Percentiles rank a stretch among this genome's conserved stretches.
Conservation (phyloP, 306 rosid species). For the Trifolium repens region DNA sequence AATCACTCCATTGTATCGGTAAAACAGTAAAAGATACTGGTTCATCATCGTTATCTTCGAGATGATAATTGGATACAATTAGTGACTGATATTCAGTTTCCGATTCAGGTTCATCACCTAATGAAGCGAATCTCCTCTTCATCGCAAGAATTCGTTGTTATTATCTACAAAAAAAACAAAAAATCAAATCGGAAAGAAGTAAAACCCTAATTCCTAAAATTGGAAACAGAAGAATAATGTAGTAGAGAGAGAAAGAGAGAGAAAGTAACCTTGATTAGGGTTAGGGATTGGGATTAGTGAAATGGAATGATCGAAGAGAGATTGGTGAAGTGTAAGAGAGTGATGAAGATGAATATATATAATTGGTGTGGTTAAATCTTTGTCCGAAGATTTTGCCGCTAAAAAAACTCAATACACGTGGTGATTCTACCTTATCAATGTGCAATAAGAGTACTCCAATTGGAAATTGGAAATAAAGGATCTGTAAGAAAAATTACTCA, state of each 20-base stretch:
- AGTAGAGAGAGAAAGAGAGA: background rate
- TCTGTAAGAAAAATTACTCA: no score
- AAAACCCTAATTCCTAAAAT: background rate
- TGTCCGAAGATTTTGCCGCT: background rate
- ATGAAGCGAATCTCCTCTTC: slow-evolving; percentile 35
- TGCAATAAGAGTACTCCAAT: no score
- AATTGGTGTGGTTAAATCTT: no score
- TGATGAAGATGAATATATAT: background rate
- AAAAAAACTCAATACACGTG: no score
- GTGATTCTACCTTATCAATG: no score
- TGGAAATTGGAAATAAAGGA: no score
- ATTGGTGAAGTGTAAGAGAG: background rate
- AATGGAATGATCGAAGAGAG: background rate
- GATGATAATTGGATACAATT: slow-evolving; percentile 66
- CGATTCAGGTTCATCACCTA: slow-evolving; percentile 67
- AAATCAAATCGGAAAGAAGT: background rate
- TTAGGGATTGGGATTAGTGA: background rate
- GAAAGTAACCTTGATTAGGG: background rate
- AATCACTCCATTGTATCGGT: slow-evolving; percentile 73
- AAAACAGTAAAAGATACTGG: slow-evolving; percentile 63
- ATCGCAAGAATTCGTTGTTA: slow-evolving; percentile 9
- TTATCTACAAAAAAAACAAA: background rate
- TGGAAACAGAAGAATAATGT: background rate
- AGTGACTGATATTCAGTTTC: slow-evolving; percentile 39
- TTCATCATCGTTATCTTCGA: slow-evolving; percentile 53